These are phyloP conservation scores for Serpula lacrymans DNA, from an alignment of 768 basidiomycete species.

Conservation along the genomic window DNA sequence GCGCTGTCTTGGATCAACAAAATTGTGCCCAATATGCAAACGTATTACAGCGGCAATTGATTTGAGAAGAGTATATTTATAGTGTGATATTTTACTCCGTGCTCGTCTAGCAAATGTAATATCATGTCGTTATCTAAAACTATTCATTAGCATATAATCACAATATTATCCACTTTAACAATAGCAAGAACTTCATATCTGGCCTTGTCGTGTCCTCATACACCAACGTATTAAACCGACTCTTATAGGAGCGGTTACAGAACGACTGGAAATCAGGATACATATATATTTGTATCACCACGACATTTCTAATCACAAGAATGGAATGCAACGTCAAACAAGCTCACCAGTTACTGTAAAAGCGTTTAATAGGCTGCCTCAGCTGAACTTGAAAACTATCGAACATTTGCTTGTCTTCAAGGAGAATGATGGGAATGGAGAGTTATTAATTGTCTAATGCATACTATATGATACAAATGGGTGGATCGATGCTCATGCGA, in stretches of 20 bases:
- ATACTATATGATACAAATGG: constrained; percentile 28
- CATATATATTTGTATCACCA: constrained; percentile 50
- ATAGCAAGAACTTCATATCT: constrained; percentile 88
- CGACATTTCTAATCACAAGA: constrained; percentile 59
- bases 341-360: too few species aligned
- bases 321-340: constrained; percentile 2
- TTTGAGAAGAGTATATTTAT: constrained; percentile 73
- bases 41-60: constrained; percentile 78
- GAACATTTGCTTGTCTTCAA: too few species aligned
- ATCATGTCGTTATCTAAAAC: background rate
- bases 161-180: background rate
- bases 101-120: background rate
- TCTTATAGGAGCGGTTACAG: constrained; percentile 45
- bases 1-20: constrained; percentile 77
- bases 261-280: constrained; percentile 23
- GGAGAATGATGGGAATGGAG: too few species aligned
- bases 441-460: constrained; percentile 12
- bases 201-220: constrained; percentile 78
- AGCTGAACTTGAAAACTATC: too few species aligned
- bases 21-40: constrained; percentile 84
- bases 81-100: constrained; percentile 5
- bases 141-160: background rate
- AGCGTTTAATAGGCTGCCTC: too few species aligned
- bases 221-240: constrained; percentile 46
- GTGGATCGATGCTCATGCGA: constrained; percentile 56